Conservation (phyloP, 2,329 filamentous ascomycete species). For the Colletotrichum gigasporum region DNA sequence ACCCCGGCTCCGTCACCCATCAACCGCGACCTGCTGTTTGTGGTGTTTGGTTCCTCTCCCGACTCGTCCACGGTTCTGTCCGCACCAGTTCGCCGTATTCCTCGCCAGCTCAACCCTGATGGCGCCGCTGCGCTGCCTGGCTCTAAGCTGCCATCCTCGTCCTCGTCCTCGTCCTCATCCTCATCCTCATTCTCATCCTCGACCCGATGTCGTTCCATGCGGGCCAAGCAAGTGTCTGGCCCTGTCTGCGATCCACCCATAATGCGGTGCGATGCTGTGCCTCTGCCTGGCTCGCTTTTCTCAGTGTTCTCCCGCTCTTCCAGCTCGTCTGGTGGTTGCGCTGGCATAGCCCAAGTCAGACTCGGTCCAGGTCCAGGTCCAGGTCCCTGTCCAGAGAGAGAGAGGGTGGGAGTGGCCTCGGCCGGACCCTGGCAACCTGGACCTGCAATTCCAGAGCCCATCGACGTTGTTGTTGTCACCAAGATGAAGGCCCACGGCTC, state of each 20-base stretch:
- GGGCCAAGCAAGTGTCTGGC: conserved; percentile 27
- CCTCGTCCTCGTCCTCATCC: neutral
- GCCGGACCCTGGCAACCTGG: conserved; percentile 18
- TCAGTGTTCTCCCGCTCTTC: no score
- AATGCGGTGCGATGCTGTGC: conserved; percentile 21
- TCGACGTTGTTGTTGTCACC: conserved; percentile 4
- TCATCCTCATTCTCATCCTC: neutral
- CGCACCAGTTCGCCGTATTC: neutral
- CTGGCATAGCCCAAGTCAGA: no score
- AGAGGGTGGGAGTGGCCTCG: conserved; percentile 18
- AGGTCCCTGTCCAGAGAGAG: no score
- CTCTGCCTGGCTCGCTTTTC: neutral
- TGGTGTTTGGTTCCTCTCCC: neutral
- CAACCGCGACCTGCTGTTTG: no score
- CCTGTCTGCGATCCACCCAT: conserved; percentile 18
- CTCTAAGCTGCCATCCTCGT: neutral
- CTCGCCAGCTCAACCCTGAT: neutral
- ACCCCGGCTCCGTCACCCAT: no score
- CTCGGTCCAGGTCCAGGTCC: no score
- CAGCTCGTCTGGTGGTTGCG: no score
- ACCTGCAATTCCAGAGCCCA: conserved; percentile 23
- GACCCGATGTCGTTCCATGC: conserved; percentile 17
- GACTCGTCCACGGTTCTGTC: neutral
- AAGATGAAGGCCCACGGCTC: conserved; percentile 30
- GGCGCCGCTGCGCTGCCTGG: no score